Percentiles rank a stretch among this genome's conserved stretches.
phyloP scores from a whole-genome alignment of 345 rosid species.

The Hirschfeldia incana region DNA sequence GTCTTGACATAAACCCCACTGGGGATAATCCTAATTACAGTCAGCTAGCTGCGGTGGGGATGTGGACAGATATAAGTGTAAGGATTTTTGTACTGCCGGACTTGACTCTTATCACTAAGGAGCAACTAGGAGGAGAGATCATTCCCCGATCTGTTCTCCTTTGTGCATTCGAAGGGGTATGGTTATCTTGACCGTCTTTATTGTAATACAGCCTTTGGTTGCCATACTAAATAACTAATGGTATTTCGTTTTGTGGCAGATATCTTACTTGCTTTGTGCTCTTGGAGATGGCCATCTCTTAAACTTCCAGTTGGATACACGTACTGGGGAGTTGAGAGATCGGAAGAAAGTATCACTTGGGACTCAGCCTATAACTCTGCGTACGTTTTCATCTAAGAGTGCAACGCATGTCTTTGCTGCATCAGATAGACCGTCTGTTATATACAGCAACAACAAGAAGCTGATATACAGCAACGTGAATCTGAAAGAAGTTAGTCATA shows the following conservation, averaged over 20 bases:
- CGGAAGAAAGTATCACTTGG: slow-evolving; percentile 92
- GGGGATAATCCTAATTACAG: slow-evolving; percentile 74
- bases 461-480: slow-evolving; percentile 94
- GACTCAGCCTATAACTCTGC: slow-evolving; percentile 89
- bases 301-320: slow-evolving; percentile 74
- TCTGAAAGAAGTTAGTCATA: slow-evolving; percentile 93
- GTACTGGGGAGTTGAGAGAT: slow-evolving; percentile 69
- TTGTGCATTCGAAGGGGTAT: slow-evolving; percentile 96
- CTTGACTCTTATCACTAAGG: slow-evolving; percentile 79
- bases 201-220: slow-evolving; percentile 10
- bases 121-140: slow-evolving; percentile 91
- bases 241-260: slow-evolving; percentile 47
- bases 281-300: slow-evolving; percentile 98
- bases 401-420: slow-evolving; percentile 89
- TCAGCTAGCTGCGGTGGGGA: slow-evolving; percentile 93
- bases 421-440: slow-evolving; percentile 90
- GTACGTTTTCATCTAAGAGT: slow-evolving; percentile 86
- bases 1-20: slow-evolving; percentile 90
- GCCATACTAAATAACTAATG: neutral
- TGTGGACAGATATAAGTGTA: slow-evolving; percentile 97
- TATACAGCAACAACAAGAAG: slow-evolving; percentile 92
- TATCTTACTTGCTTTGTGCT: slow-evolving; percentile 88
- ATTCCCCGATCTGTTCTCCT: slow-evolving; percentile 92
- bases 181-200: slow-evolving; percentile 20
- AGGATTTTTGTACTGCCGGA: slow-evolving; percentile 77